Conservation (phyloP, 345 rosid genomes). For the Corchorus capsularis region DNA sequence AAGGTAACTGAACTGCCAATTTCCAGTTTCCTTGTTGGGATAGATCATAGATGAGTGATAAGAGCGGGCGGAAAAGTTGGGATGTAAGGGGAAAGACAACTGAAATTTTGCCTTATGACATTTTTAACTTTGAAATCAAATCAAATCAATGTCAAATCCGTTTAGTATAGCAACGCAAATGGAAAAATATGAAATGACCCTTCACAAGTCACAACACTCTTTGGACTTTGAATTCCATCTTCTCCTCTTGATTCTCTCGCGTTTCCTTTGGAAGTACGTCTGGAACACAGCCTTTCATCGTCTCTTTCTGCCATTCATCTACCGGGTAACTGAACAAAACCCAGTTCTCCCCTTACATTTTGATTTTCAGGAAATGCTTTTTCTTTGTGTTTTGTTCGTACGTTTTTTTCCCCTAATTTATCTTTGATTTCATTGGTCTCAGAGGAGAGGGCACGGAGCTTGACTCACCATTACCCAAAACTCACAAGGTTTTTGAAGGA, state of each 20-base stretch:
- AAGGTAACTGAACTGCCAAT: too few relatives aligned
- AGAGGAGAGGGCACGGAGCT: background rate
- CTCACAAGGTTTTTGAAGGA: background rate
- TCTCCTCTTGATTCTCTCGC: background rate
- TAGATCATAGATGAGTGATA: too few relatives aligned
- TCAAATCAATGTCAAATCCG: background rate
- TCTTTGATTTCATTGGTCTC: background rate
- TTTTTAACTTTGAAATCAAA: background rate
- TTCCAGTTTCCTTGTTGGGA: too few relatives aligned
- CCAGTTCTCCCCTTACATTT: background rate
- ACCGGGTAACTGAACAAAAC: background rate
- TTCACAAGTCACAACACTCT: too few relatives aligned
- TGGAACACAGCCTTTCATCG: background rate
- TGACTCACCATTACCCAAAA: background rate
- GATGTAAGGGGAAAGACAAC: too few relatives aligned
- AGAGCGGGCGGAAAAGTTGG: too few relatives aligned
- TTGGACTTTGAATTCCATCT: too few relatives aligned
- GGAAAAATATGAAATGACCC: background rate
- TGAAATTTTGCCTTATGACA: too few relatives aligned
- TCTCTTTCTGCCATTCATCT: background rate
- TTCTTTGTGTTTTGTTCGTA: background rate
- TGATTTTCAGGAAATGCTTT: background rate
- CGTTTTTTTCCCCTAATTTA: too few relatives aligned
- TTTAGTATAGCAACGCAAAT: background rate
- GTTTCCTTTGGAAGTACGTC: background rate